Evolutionary conservation across 2,329 filamentous ascomycete genomes (phyloP).

Genomic region (Xylariales sp.): DNA sequence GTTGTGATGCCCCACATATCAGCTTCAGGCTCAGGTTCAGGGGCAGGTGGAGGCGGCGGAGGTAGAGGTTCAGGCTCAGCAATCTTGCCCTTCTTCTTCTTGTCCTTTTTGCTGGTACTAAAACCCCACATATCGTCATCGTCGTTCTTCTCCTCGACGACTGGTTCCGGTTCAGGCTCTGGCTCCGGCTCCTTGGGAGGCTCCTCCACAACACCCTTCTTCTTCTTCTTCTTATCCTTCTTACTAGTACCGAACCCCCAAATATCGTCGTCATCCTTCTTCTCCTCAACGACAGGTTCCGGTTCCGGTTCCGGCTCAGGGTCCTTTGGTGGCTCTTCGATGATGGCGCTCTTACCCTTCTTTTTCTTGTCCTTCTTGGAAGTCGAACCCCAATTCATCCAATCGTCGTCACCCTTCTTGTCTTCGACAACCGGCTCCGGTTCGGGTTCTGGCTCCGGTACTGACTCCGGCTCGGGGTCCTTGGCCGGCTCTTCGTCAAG

Average conservation of each 20-base stretch:
- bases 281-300: constrained; percentile 21
- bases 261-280: constrained; percentile 28
- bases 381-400: not conserved
- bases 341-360: constrained; percentile 19
- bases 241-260: constrained; percentile 27
- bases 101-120: constrained; percentile 22
- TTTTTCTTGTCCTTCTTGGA: constrained; percentile 12
- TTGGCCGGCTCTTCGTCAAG: constrained; percentile 15
- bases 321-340: constrained; percentile 21
- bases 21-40: constrained; percentile 14
- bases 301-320: constrained; percentile 17
- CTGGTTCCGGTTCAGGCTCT: constrained; percentile 8
- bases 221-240: constrained; percentile 32
- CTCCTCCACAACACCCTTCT: constrained; percentile 26
- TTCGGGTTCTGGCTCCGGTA: constrained; percentile 13
- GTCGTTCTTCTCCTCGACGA: constrained; percentile 8
- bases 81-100: constrained; percentile 21
- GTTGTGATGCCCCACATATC: constrained; percentile 17
- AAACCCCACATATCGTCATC: constrained; percentile 21
- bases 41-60: constrained; percentile 3
- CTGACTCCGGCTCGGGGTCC: constrained; percentile 21
- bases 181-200: constrained; percentile 13
- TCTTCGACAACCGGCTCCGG: constrained; percentile 7
- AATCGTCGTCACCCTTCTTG: constrained; percentile 6
- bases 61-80: constrained; percentile 5